Base-by-base conservation (phyloP, 495 filamentous ascomycete genomes). In the Neurospora tetrasperma region DNA sequence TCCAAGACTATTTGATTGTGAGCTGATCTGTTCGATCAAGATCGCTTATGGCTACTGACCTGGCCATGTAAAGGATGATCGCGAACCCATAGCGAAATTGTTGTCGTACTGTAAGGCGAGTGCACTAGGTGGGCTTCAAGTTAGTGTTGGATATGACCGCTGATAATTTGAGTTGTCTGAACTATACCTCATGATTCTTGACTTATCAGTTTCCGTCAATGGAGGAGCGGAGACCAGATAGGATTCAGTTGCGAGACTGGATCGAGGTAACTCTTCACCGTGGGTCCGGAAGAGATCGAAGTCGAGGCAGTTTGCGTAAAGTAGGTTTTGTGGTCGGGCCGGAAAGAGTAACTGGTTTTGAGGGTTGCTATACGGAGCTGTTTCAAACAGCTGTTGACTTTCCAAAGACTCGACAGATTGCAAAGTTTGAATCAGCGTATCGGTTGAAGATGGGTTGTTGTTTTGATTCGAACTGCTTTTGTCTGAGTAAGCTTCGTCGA, bases 41-140 rank as follows among this genome's bases (percentile, higher is more conserved):
- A 7, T 46, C 39, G 23, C 10, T 54, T 20, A 12, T 38, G 14
- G 69, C 5, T 11, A 70, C 72, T n/a, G 75, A 80, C 83, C 81
- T 73, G 80, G 83, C 84, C 84, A 86, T 40, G 78, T 78, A 54
- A 79, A 84, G 23, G 83, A 77, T 42, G 84, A 81, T 72, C 84
- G 79, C 35, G 82, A 78, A 48, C 84, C 82, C 81, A 86, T 84
- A 73, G 78, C 80, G 75, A 83, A 82, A 73, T 78, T 78, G n/a
- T 79, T 78, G 71, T 85, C 83, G 75, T 82, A 86, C 35, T 79
- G 78, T 71, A 85, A 77, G 71, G 84, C 83, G 72, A 85, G 82
- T 71, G 84, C 79, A 79, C 84, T 86, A 42, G 74, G 71, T 16
- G 62, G 62, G 23, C 11, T 42, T 71, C 68, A 69, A 72, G 71